phyloP scores from a whole-genome alignment of 306 rosid genomes.

The Alnus rubra region DNA sequence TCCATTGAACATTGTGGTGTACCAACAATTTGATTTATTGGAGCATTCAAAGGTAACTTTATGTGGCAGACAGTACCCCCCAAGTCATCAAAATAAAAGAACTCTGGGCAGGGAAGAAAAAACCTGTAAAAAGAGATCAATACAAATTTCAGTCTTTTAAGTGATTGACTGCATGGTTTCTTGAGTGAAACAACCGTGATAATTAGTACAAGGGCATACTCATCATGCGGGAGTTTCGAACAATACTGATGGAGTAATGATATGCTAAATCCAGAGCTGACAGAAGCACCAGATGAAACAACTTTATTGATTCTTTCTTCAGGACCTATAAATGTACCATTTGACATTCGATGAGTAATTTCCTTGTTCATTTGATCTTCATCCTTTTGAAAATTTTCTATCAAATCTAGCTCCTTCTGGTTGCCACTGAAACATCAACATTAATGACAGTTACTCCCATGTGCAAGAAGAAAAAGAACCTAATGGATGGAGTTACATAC shows the following conservation, averaged over 20 bases:
- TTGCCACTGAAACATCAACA: slow-evolving; percentile 55
- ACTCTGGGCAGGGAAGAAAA: slow-evolving; percentile 74
- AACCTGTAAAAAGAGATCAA: slow-evolving; percentile 56
- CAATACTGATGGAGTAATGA: slow-evolving; percentile 81
- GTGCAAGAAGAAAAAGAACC: slow-evolving; percentile 16
- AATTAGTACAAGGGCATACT: slow-evolving; percentile 52
- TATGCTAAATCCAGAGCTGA: slow-evolving; percentile 70
- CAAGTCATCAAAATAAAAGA: slow-evolving; percentile 65
- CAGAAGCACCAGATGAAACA: slow-evolving; percentile 79
- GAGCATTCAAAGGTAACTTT: slow-evolving; percentile 78
- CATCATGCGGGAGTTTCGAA: slow-evolving; percentile 89
- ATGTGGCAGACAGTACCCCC: slow-evolving; percentile 77
- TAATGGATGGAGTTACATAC: slow-evolving; percentile 17
- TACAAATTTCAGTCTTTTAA: slow-evolving; percentile 25
- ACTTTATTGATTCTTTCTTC: slow-evolving; percentile 68
- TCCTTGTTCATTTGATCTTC: slow-evolving; percentile 73
- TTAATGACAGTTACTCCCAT: slow-evolving; percentile 9
- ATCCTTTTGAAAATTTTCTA: slow-evolving; percentile 55
- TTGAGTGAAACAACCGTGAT: slow-evolving; percentile 22
- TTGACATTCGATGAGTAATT: slow-evolving; percentile 56
- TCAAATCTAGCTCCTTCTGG: slow-evolving; percentile 65
- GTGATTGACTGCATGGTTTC: slow-evolving; percentile 24
- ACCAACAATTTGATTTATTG: slow-evolving; percentile 59
- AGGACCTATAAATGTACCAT: slow-evolving; percentile 47
- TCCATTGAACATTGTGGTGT: slow-evolving; percentile 60